Percentiles rank a stretch among this genome's conserved stretches.
Evolutionary conservation across 192 early-diverging fungal genomes (phyloP).

Genomic region (Chytriomyces hyalinus): DNA sequence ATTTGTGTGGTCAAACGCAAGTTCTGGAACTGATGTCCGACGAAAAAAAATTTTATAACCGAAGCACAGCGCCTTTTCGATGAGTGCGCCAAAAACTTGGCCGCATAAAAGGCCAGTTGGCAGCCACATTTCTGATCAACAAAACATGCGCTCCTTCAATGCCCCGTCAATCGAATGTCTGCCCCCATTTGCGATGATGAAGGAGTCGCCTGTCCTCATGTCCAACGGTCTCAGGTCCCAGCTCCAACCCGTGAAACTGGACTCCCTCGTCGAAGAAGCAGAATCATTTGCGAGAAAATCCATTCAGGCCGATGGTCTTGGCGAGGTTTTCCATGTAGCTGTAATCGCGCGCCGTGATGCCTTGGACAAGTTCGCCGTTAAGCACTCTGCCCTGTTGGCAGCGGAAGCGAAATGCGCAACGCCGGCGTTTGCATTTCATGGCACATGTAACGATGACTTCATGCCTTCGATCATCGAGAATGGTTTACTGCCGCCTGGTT

Average conservation of each 20-base stretch:
- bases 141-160: too few relatives aligned
- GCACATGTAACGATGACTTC: background rate
- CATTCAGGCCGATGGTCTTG: background rate
- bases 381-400: background rate
- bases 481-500: slow-evolving; percentile 3
- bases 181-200: too few relatives aligned
- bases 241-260: background rate
- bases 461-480: slow-evolving; percentile 4
- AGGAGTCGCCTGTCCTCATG: background rate
- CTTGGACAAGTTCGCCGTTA: background rate
- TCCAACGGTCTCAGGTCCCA: background rate
- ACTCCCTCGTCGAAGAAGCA: background rate
- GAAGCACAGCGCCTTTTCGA: too few relatives aligned
- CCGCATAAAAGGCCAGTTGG: too few relatives aligned
- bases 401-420: too few relatives aligned
- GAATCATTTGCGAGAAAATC: background rate
- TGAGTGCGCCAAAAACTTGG: too few relatives aligned
- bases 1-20: too few relatives aligned
- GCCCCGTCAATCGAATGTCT: too few relatives aligned
- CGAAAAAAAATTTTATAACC: too few relatives aligned
- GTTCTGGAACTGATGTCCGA: too few relatives aligned
- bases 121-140: too few relatives aligned
- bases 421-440: slow-evolving; percentile 8
- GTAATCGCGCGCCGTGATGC: background rate
- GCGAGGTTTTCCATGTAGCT: background rate